Conservation (phyloP, 106 monocot genomes). For the Acorus gramineus region DNA sequence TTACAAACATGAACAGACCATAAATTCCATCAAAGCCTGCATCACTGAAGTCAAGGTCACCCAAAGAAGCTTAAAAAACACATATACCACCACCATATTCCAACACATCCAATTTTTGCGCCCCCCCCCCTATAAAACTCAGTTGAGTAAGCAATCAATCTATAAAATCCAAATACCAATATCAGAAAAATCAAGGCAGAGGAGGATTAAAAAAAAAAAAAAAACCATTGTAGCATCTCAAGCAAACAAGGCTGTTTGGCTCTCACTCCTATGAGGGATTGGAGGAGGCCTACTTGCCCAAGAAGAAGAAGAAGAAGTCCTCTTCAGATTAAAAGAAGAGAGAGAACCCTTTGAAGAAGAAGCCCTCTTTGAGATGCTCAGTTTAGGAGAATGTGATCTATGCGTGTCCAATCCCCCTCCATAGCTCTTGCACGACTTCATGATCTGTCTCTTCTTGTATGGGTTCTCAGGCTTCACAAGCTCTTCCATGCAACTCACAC, state of each 20-base stretch:
- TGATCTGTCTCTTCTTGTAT: constrained; percentile 6
- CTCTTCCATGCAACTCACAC: constrained; percentile 38
- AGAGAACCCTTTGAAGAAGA: not conserved
- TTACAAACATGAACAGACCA: too few species aligned
- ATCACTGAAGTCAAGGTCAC: too few species aligned
- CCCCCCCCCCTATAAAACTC: too few species aligned
- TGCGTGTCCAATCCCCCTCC: constrained; percentile 12
- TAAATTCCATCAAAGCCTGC: too few species aligned
- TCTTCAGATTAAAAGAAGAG: constrained; percentile 4
- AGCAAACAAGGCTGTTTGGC: constrained; percentile 12
- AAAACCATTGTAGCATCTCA: not conserved
- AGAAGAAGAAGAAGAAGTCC: not conserved
- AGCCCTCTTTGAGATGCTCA: constrained; percentile 17
- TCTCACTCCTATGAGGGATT: not conserved
- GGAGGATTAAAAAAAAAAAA: not conserved
- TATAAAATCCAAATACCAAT: too few species aligned
- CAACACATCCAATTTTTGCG: too few species aligned
- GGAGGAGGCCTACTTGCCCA: constrained; percentile 5
- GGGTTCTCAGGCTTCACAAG: constrained; percentile 36
- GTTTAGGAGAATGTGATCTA: constrained; percentile 6
- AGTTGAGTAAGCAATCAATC: too few species aligned
- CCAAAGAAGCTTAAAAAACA: too few species aligned
- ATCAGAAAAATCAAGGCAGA: too few species aligned
- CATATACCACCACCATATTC: too few species aligned
- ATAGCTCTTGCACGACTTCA: constrained; percentile 30